phyloP scores from a whole-genome alignment of 129 eudicot genomes.

The Tagetes erecta region DNA sequence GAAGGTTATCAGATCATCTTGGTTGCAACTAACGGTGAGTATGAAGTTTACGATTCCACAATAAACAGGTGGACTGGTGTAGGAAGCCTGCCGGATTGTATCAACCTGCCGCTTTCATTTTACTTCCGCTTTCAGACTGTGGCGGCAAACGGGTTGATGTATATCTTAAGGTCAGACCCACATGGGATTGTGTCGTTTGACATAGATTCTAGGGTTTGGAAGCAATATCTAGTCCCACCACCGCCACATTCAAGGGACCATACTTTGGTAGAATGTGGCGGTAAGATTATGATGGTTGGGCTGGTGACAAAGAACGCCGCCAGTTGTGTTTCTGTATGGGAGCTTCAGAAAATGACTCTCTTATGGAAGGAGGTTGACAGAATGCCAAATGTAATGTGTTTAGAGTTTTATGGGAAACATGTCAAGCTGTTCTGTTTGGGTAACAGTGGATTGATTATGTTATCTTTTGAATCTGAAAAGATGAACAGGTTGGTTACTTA shows the following conservation, averaged over 20 bases:
- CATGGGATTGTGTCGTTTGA: slow-evolving; percentile 73
- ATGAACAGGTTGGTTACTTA: slow-evolving; percentile 69
- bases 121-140: slow-evolving; percentile 63
- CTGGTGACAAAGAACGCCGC: slow-evolving; percentile 74
- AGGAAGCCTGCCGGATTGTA: slow-evolving; percentile 54
- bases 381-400: slow-evolving; percentile 97
- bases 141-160: slow-evolving; percentile 42
- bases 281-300: slow-evolving; percentile 73
- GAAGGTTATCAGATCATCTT: slow-evolving; percentile 64
- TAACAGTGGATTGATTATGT: slow-evolving; percentile 77
- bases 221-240: slow-evolving; percentile 58
- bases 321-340: slow-evolving; percentile 87
- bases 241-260: slow-evolving; percentile 67
- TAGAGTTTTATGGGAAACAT: slow-evolving; percentile 96
- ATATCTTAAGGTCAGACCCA: slow-evolving; percentile 72
- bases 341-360: slow-evolving; percentile 92
- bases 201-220: slow-evolving; percentile 53
- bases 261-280: slow-evolving; percentile 64
- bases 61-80: slow-evolving; percentile 55
- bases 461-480: slow-evolving; percentile 66
- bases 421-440: slow-evolving; percentile 84
- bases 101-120: slow-evolving; percentile 62
- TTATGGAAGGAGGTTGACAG: slow-evolving; percentile 99
- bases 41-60: slow-evolving; percentile 67
- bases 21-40: slow-evolving; percentile 76